phyloP scores from a whole-genome alignment of 2,329 filamentous ascomycete species.

The Ophiostoma triangulosporum region DNA sequence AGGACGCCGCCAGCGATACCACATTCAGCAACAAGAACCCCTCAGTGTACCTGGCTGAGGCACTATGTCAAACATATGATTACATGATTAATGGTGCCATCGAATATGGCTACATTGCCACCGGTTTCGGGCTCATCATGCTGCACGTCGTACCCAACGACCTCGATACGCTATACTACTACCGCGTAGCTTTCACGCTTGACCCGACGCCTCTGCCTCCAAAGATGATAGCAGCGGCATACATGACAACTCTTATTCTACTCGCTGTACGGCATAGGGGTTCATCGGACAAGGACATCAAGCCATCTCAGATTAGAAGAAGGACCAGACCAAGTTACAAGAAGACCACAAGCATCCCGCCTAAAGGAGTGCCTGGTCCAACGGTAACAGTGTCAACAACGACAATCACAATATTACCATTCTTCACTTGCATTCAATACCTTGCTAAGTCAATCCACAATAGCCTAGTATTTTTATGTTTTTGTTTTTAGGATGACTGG shows the following conservation, averaged over 20 bases:
- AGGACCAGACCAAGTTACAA: too few species aligned
- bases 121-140: not conserved
- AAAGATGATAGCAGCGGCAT: not conserved
- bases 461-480: too few species aligned
- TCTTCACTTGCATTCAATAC: too few species aligned
- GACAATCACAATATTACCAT: too few species aligned
- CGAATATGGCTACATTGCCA: not conserved
- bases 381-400: too few species aligned
- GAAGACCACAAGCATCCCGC: too few species aligned
- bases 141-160: not conserved
- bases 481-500: too few species aligned
- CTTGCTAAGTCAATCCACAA: too few species aligned
- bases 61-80: constrained; percentile 1
- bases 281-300: too few species aligned
- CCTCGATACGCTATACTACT: not conserved
- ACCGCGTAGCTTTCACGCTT: not conserved
- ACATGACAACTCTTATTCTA: not conserved
- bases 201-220: not conserved
- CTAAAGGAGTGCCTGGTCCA: too few species aligned
- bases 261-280: too few species aligned
- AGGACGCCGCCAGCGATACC: not conserved
- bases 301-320: too few species aligned
- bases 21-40: not conserved
- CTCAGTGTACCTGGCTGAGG: not conserved
- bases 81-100: not conserved